Conservation (phyloP, 305 asterid genomes). For the Rubia peregrina region DNA sequence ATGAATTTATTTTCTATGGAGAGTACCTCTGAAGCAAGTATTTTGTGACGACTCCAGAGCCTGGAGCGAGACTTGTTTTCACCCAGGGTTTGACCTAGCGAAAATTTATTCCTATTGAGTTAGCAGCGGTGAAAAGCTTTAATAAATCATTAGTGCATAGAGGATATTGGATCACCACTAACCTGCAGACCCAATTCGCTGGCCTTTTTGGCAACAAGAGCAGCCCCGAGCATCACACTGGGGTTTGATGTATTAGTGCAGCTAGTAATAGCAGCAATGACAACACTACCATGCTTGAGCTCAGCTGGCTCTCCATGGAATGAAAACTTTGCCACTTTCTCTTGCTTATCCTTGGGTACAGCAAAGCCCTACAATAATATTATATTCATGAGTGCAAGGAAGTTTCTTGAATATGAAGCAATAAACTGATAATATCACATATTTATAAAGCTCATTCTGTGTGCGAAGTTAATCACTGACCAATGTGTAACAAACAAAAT, state of each 20-base stretch:
- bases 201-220: slow-evolving; percentile 90
- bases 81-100: slow-evolving; percentile 95
- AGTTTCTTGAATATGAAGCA: neutral
- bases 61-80: slow-evolving; percentile 97
- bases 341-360: slow-evolving; percentile 86
- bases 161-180: slow-evolving; percentile 14
- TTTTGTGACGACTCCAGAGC: slow-evolving; percentile 90
- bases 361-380: slow-evolving; percentile 68
- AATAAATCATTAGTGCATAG: neutral
- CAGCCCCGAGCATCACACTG: slow-evolving; percentile 99
- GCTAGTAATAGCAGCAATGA: slow-evolving; percentile 97
- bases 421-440: neutral
- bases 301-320: slow-evolving; percentile 87
- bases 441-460: neutral
- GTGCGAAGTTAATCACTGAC: neutral
- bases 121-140: slow-evolving; percentile 8
- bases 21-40: slow-evolving; percentile 72
- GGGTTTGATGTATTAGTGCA: slow-evolving; percentile 99
- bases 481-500: neutral
- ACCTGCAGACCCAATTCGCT: slow-evolving; percentile 86
- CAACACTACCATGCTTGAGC: slow-evolving; percentile 92
- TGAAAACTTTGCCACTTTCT: slow-evolving; percentile 67
- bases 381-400: neutral
- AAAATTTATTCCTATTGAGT: slow-evolving; percentile 18
- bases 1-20: slow-evolving; percentile 1